These are phyloP conservation scores for Pleurotus giganteus DNA, from an alignment of 768 basidiomycete species.

Conservation along the genomic window DNA sequence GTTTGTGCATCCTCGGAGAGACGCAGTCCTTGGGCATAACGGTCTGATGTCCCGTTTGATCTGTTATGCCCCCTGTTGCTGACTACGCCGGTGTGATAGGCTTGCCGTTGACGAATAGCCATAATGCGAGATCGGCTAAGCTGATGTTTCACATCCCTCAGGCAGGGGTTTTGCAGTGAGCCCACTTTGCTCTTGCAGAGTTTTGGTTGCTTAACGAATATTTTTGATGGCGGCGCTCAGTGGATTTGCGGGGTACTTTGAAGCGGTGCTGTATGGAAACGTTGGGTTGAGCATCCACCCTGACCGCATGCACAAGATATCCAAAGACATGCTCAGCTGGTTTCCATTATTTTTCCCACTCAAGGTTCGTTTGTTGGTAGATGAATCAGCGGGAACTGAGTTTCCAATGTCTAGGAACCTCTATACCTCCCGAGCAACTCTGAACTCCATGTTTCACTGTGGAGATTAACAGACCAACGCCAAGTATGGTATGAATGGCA, in stretches of 20 bases:
- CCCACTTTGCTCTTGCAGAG: conserved; percentile 5
- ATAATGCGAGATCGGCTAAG: conserved; percentile 87
- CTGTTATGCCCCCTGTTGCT: not conserved
- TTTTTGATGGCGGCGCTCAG: conserved; percentile 24
- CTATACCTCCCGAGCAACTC: conserved; percentile 90
- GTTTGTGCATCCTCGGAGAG: conserved; percentile 89
- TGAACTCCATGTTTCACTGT: conserved; percentile 90
- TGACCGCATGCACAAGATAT: conserved; percentile 76
- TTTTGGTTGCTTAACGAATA: not conserved
- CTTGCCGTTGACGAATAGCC: conserved; percentile 90
- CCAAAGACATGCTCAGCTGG: conserved; percentile 99
- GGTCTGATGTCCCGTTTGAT: conserved; percentile 39
- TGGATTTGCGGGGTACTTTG: conserved; percentile 96
- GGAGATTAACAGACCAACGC: conserved; percentile 86
- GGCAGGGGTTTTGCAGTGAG: conserved; percentile 83
- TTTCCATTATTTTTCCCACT: conserved; percentile 97
- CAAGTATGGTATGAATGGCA: conserved; percentile 99
- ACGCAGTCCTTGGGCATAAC: conserved; percentile 67
- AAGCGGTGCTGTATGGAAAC: conserved; percentile 88
- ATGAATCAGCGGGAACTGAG: not conserved
- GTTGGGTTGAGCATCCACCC: conserved; percentile 95
- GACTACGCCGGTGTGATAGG: conserved; percentile 43
- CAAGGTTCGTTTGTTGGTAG: conserved; percentile 48
- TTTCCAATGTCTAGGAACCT: conserved; percentile 61
- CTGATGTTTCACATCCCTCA: conserved; percentile 92